Percentiles rank a stretch among this genome's conserved stretches.
These are phyloP conservation scores for Gossypium australe DNA, from an alignment of 345 rosid genomes.

Conservation along the genomic window DNA sequence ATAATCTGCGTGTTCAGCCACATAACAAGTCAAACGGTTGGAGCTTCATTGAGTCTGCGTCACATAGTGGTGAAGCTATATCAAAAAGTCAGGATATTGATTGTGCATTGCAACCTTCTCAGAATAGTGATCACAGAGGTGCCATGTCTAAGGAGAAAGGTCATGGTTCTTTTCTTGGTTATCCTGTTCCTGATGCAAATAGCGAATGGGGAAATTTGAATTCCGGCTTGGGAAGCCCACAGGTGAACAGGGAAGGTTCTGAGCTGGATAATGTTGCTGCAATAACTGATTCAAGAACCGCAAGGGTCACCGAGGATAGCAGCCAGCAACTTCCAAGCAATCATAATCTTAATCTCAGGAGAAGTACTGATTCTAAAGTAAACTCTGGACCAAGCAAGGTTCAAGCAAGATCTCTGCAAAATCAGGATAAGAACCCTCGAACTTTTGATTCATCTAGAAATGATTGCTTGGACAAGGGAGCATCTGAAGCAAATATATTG, in stretches of 20 bases:
- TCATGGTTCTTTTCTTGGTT: conserved; percentile 27
- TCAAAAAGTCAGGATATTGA: conserved; percentile 31
- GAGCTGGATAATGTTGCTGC: conserved; percentile 28
- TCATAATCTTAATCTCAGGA: conserved; percentile 45
- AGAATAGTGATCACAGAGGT: conserved; percentile 21
- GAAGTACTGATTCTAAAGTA: conserved; percentile 32
- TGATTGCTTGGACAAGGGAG: conserved; percentile 32
- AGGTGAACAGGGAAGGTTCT: conserved; percentile 32
- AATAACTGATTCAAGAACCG: conserved; percentile 26
- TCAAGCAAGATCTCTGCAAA: conserved; percentile 25
- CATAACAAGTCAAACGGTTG: conserved; percentile 38
- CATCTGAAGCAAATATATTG: conserved; percentile 22
- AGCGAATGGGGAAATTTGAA: conserved; percentile 26
- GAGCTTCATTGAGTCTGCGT: conserved; percentile 35
- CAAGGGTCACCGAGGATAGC: conserved; percentile 28
- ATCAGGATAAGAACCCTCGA: conserved; percentile 33
- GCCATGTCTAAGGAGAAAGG: conserved; percentile 21
- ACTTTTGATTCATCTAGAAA: conserved; percentile 43
- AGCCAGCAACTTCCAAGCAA: conserved; percentile 30
- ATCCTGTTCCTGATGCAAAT: conserved; percentile 35
- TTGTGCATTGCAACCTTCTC: conserved; percentile 28
- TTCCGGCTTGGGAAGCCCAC: conserved; percentile 31
- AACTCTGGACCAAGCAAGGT: conserved; percentile 26
- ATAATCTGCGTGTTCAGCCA: conserved; percentile 30
- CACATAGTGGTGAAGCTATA: conserved; percentile 14